Evolutionary conservation across 176 grass and related monocot genomes (phyloP).

Genomic region (Ampelocalamus luodianensis): DNA sequence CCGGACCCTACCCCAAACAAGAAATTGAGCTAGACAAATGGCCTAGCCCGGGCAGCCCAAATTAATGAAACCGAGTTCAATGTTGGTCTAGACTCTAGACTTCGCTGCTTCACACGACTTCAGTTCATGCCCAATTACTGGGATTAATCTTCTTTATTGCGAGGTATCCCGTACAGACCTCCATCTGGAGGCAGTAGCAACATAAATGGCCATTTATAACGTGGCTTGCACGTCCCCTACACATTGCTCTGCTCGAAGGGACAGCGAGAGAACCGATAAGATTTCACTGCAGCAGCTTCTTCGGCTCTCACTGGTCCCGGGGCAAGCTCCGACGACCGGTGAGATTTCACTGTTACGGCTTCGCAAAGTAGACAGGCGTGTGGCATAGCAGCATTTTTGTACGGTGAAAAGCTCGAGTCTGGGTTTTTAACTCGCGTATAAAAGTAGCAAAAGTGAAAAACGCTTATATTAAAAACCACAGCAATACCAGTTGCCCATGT

Average conservation of each 20-base stretch:
- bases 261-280: too few species aligned
- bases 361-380: too few species aligned
- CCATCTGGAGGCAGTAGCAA: background rate
- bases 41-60: background rate
- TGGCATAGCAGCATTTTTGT: too few species aligned
- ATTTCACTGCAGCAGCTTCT: background rate
- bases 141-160: background rate
- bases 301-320: too few species aligned
- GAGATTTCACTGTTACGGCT: too few species aligned
- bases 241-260: background rate
- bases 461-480: too few species aligned
- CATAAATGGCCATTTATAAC: background rate
- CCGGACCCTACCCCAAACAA: background rate
- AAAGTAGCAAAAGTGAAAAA: too few species aligned
- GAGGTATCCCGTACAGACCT: background rate
- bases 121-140: background rate
- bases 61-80: background rate
- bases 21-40: background rate
- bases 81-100: background rate
- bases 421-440: too few species aligned
- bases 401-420: too few species aligned
- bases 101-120: background rate
- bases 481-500: too few species aligned
- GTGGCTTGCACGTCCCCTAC: background rate
- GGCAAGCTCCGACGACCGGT: too few species aligned